Evolutionary conservation across 257 asterid species (phyloP), one percentile per base, ranked within the genome.

Genomic region (Penstemon eatonii): DNA sequence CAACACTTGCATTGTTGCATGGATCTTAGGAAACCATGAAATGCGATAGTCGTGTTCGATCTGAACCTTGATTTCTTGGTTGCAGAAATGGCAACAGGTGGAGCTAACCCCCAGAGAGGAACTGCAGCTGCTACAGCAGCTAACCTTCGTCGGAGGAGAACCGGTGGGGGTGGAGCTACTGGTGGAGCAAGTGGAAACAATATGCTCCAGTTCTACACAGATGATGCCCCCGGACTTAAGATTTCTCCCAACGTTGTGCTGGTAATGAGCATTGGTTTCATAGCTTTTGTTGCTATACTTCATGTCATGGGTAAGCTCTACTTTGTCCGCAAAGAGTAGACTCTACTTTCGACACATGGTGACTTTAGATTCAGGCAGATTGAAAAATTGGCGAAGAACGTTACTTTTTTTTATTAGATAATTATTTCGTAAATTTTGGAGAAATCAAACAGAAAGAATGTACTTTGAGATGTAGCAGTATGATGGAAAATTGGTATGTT

Each of bases 181-280:
- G 84, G 87, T 1, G 87, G 87, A n/a, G 89, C 84, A 8, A 60
- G 92, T 63, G 92, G 92, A 51, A 81, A 87, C 33, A 25, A 25
- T 62, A 86, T 86, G 92, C 92, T 86, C 69, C 89, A 86, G 66
- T 86, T 86, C 75, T 83, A 86, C 87, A 83, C 92, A 0, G 92
- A 86, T 57, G 89, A 86, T 72, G 92, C 92, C 7, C 89, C 92
- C 0, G 92, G 92, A 52, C 89, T 86, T 6, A 79, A 83, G 80
- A 86, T 86, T 46, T 83, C 92, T 54, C 92, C 92, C 3, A 83
- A 83, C 42, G 87, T 86, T 19, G 89, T 86, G 68, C 87, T 86
- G 8, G 80, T 83, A 15, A 86, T 86, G 89, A 86, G 92, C 86
- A 86, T 86, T 6, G 92, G 92, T 40, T 86, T 86, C 78, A 83